A percentile compares a stretch with the other conserved stretches of the same genome.
phyloP scores from a whole-genome alignment of 768 basidiomycete genomes.

The Leccinum longicurvipes region DNA sequence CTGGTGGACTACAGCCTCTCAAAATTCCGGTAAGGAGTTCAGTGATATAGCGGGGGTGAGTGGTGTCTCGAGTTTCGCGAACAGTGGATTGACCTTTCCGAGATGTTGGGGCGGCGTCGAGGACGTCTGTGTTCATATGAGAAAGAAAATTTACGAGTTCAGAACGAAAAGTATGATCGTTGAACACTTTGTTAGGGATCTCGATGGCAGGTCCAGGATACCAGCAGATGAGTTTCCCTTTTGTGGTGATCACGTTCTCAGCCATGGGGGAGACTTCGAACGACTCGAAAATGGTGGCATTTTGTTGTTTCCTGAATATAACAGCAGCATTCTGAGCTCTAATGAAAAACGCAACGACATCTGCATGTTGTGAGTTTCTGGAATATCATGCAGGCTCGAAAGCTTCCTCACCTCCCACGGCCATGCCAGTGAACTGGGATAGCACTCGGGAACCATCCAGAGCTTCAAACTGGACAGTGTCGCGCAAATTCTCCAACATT shows the following conservation, averaged over 20 bases:
- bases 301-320: neutral
- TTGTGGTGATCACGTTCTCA: neutral
- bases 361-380: slow-evolving; percentile 19
- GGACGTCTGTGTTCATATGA: slow-evolving; percentile 28
- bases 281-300: slow-evolving; percentile 26
- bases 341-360: slow-evolving; percentile 21
- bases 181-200: neutral
- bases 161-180: slow-evolving; percentile 19
- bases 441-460: slow-evolving; percentile 4
- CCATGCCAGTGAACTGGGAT: slow-evolving; percentile 8
- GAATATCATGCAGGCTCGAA: neutral
- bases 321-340: neutral
- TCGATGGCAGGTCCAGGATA: neutral
- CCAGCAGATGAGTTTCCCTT: neutral
- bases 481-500: neutral
- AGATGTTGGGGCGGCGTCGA: slow-evolving; percentile 30
- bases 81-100: neutral
- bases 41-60: neutral
- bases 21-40: slow-evolving; percentile 44
- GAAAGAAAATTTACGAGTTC: slow-evolving; percentile 38
- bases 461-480: slow-evolving; percentile 5
- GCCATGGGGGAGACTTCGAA: slow-evolving; percentile 42
- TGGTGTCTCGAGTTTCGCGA: neutral
- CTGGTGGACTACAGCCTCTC: slow-evolving; percentile 26
- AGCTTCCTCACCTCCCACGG: slow-evolving; percentile 1